These are phyloP conservation scores for Debaryomyces psychrophilus DNA, from an alignment of 1,139 yeast species.

Conservation along the genomic window DNA sequence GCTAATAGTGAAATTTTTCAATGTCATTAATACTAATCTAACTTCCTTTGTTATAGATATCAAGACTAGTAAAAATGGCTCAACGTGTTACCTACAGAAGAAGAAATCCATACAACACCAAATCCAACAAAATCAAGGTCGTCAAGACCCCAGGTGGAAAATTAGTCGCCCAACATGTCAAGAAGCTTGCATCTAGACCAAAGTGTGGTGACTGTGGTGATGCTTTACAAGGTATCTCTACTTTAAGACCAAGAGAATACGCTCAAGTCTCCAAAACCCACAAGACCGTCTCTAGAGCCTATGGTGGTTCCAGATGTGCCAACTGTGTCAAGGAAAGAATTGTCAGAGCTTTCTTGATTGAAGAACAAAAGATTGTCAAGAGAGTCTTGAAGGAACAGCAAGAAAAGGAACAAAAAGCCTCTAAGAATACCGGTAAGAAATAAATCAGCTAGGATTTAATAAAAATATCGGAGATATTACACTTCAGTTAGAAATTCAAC, in stretches of 20 bases:
- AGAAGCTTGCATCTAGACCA: constrained; percentile 93
- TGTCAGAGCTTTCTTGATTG: constrained; percentile 98
- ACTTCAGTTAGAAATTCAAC: constrained; percentile 4
- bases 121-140: constrained; percentile 98
- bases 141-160: constrained; percentile 99
- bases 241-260: constrained; percentile 97
- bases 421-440: constrained; percentile 27
- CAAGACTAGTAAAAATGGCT: constrained; percentile 36
- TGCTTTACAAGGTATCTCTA: constrained; percentile 87
- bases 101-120: constrained; percentile 84
- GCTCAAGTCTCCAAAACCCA: constrained; percentile 92
- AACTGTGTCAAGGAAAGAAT: constrained; percentile 98
- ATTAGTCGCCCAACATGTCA: constrained; percentile 95
- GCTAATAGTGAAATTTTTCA: constrained; percentile 12
- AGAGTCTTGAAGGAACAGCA: constrained; percentile 95
- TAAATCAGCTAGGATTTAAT: background rate
- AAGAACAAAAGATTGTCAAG: constrained; percentile 99
- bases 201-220: constrained; percentile 99
- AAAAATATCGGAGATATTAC: background rate
- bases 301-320: constrained; percentile 99
- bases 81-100: constrained; percentile 58
- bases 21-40: background rate
- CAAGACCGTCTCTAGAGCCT: constrained; percentile 98
- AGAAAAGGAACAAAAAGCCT: constrained; percentile 74
- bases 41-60: background rate